phyloP scores from a whole-genome alignment of 2,329 filamentous ascomycete genomes.

The Alternaria sp. region DNA sequence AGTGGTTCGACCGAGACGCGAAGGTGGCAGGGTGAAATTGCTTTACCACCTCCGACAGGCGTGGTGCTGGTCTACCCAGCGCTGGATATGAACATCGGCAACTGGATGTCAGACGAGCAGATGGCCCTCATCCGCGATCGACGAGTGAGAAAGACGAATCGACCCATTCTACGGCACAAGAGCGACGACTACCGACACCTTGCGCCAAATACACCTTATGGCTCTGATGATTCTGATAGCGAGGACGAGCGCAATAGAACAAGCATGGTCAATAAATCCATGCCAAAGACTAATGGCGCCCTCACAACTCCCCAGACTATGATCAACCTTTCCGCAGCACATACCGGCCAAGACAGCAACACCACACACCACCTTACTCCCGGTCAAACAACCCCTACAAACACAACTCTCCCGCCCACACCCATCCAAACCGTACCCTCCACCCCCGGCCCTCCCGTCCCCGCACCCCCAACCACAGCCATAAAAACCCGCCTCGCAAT shows the following conservation, averaged over 20 bases:
- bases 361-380: conserved; percentile 32
- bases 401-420: conserved; percentile 25
- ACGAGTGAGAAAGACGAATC: conserved; percentile 78
- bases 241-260: conserved; percentile 40
- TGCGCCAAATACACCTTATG: conserved; percentile 80
- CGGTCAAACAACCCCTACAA: conserved; percentile 28
- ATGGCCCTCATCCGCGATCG: conserved; percentile 92
- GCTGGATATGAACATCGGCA: conserved; percentile 95
- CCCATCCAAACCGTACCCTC: conserved; percentile 31
- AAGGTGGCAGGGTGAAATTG: conserved; percentile 63
- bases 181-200: conserved; percentile 86
- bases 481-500: conserved; percentile 89
- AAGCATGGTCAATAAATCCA: conserved; percentile 19
- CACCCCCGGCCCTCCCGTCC: conserved; percentile 36
- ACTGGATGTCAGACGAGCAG: conserved; percentile 99
- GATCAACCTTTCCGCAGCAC: conserved; percentile 52
- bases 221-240: conserved; percentile 76
- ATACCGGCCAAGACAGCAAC: conserved; percentile 46
- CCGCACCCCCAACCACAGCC: conserved; percentile 54
- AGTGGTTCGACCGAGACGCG: conserved; percentile 67
- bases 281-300: conserved; percentile 34
- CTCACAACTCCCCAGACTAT: conserved; percentile 48
- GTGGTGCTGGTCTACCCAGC: conserved; percentile 88
- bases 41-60: conserved; percentile 79
- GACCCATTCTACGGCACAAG: conserved; percentile 80